Base-by-base conservation (phyloP, 495 filamentous ascomycete species). In the Clavariopsis aquatica region DNA sequence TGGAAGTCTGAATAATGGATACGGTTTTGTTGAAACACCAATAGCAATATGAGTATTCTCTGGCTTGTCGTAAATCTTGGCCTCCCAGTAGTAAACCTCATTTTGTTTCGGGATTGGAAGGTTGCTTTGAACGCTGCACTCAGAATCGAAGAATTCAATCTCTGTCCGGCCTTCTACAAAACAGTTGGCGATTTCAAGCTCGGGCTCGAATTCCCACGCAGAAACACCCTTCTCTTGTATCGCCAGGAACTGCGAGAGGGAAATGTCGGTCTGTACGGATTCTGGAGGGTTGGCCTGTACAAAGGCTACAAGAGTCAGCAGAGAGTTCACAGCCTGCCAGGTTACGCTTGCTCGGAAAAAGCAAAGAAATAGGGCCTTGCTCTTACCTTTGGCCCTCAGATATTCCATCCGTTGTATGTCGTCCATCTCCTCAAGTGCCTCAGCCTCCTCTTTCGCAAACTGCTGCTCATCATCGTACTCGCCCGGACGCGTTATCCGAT, bases 181-280 rank as follows among this genome's bases (percentile, higher is more conserved):
- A 75, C 95, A 98, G 76, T 98, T 98, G 57, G 94, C 94, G 68
- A 98, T 97, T 75, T 98, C 94, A 36, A 98, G 78, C 76, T 98
- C 94, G 1, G 94, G 93, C 74, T 97, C 93, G 65, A 98, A 98
- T 75, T 98, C 94, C 94, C 94, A 98, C 9, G 94, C 94, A 7
- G 93, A 95, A 22, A 98, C 94, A 52, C 94, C 94, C 75, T 98
- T 98, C 76, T 98, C 94, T 78, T 98, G 94, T 67, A 98, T 98
- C 27, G 95, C 94, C 49, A 98, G 81, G 72, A 96, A 98, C 74
- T 98, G 94, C 43, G 95, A 97, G 62, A 98, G 77, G 27, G 94
- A 97, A 62, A 98, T 98, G 70, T 98, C 94, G 64, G 94, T 98
- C 70, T 93, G 91, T 64, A 91, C 79, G 0, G 95, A 98, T 74